Percentiles rank a stretch among this genome's conserved stretches.
Evolutionary conservation across 1,284 basidiomycete genomes (phyloP).

Genomic region (Sanghuangporus sanghuang): DNA sequence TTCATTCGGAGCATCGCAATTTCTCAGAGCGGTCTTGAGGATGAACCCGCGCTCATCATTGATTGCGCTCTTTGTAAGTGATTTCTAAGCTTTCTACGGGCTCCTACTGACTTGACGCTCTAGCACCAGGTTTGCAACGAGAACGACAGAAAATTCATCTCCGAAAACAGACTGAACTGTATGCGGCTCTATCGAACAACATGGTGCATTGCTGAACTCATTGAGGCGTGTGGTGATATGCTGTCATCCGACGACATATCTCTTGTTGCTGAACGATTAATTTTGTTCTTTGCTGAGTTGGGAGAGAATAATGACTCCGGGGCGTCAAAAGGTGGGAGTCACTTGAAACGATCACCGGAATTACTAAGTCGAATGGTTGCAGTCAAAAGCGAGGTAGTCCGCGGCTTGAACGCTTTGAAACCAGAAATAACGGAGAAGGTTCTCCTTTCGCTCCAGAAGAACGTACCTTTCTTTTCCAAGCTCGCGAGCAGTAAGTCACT

Average conservation of each 20-base stretch:
- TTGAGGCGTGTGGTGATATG: not conserved
- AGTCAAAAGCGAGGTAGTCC: slow-evolving; percentile 10
- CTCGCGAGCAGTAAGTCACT: not conserved
- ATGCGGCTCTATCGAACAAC: not conserved
- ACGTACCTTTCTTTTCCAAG: not conserved
- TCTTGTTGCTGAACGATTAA: not conserved
- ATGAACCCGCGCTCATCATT: slow-evolving; percentile 1
- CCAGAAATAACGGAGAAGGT: not conserved
- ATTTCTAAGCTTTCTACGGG: not conserved
- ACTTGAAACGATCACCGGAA: not conserved
- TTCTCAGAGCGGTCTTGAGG: not conserved
- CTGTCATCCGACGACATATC: not conserved
- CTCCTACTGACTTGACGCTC: not conserved
- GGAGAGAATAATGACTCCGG: not conserved
- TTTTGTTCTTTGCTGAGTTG: slow-evolving; percentile 1
- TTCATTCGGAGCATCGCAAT: not conserved
- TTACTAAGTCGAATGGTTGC: not conserved
- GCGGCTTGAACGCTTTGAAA: not conserved
- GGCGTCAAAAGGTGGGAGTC: not conserved
- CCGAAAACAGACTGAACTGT: not conserved
- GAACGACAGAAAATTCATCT: not conserved
- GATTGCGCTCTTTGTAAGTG: slow-evolving; percentile 1
- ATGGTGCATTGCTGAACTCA: slow-evolving; percentile 3
- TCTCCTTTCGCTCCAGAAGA: slow-evolving; percentile 1
- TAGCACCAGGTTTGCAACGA: slow-evolving; percentile 3